Conservation (phyloP, 2,329 filamentous ascomycete species). For the Aspergillus pseudoviridinutans region DNA sequence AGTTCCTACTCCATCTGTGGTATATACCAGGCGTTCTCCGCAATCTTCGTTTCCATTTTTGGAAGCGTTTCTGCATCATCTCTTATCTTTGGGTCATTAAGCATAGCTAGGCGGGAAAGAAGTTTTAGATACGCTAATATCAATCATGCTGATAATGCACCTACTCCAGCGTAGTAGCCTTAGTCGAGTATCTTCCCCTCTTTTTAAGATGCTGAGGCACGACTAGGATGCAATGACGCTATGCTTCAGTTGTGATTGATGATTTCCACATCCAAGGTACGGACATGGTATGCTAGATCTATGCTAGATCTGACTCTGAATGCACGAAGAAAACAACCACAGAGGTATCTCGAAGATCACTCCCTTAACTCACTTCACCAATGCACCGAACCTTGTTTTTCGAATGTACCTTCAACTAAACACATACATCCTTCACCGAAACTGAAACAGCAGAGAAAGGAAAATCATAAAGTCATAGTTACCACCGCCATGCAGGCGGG, state of each 20-base stretch:
- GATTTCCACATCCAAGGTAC: neutral
- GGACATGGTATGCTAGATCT: neutral
- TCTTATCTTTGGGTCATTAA: neutral
- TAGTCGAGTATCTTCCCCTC: neutral
- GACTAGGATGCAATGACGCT: too few species aligned
- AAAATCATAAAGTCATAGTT: slow-evolving; percentile 12
- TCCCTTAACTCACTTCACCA: neutral
- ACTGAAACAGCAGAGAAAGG: slow-evolving; percentile 4
- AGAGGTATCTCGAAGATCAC: neutral
- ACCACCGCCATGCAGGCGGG: neutral
- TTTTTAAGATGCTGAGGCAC: too few species aligned
- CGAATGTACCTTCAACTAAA: neutral
- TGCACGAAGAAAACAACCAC: neutral
- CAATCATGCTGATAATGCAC: neutral
- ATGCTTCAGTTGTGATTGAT: neutral
- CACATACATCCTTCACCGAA: neutral
- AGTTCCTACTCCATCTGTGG: neutral
- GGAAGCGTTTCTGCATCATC: neutral
- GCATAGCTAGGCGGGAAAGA: neutral
- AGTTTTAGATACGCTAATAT: neutral
- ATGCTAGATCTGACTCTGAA: neutral
- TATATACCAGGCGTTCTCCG: neutral
- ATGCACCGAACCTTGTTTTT: neutral
- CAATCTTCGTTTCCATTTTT: neutral
- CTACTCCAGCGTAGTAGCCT: neutral